Conservation (phyloP, 495 filamentous ascomycete species). For the Penicillium mononematosum region DNA sequence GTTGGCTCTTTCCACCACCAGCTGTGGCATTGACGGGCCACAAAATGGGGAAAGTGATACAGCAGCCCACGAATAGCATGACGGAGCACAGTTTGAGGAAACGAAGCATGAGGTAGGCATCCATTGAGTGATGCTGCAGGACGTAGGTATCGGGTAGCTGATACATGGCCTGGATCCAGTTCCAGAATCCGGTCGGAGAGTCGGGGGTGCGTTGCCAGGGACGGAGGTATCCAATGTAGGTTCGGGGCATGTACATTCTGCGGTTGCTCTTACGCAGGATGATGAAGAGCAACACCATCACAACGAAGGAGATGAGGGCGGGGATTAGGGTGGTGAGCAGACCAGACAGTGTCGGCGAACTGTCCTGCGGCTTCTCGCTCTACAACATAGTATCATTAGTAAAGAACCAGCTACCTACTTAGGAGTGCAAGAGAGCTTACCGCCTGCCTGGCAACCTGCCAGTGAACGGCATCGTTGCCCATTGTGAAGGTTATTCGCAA, state of each 20-base stretch:
- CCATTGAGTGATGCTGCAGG: slow-evolving; percentile 85
- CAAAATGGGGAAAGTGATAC: slow-evolving; percentile 79
- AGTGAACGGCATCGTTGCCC: slow-evolving; percentile 31
- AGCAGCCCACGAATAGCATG: slow-evolving; percentile 76
- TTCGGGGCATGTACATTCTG: slow-evolving; percentile 84
- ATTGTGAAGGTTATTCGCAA: slow-evolving; percentile 24
- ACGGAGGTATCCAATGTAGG: slow-evolving; percentile 74
- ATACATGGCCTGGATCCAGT: slow-evolving; percentile 76
- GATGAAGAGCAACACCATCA: slow-evolving; percentile 72
- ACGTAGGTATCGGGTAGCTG: slow-evolving; percentile 79
- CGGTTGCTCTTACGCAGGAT: slow-evolving; percentile 68
- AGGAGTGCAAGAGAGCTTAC: slow-evolving; percentile 17
- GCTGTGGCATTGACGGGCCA: slow-evolving; percentile 85
- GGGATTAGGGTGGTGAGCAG: slow-evolving; percentile 73
- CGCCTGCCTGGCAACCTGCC: slow-evolving; percentile 23
- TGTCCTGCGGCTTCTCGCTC: slow-evolving; percentile 19
- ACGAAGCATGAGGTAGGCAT: slow-evolving; percentile 82
- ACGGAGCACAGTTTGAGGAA: slow-evolving; percentile 72
- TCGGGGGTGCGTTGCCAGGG: slow-evolving; percentile 65
- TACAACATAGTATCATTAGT: slow-evolving; percentile 8
- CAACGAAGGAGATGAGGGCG: slow-evolving; percentile 38
- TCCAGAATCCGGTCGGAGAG: slow-evolving; percentile 66
- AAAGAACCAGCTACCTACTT: background rate
- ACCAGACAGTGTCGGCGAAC: slow-evolving; percentile 50
- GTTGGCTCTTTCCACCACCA: slow-evolving; percentile 55